Base-by-base conservation (phyloP, 2,329 filamentous ascomycete species). In the Aureobasidium melanogenum region DNA sequence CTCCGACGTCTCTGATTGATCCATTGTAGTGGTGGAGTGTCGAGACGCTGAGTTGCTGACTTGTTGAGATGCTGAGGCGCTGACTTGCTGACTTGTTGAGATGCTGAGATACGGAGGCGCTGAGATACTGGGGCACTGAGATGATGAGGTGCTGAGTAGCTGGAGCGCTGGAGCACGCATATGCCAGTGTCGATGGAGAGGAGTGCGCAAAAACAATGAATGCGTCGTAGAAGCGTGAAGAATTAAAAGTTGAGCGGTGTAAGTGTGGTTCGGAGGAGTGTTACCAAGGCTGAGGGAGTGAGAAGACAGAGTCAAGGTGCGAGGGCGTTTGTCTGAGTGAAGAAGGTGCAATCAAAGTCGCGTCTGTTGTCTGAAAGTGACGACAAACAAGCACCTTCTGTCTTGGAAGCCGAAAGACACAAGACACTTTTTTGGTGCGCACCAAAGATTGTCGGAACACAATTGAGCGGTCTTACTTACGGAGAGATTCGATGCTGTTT, bases 271-370 rank as follows among this genome's bases (percentile, higher is more conserved):
- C 4, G n/a, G 22, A 28, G 24, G 36, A 26, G 48, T 26, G 19
- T 30, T 19, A 38, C 15, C 9, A 28, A 10, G 10, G 22, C 30
- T 58, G 48, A 32, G n/a, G n/a, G 17, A 39, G 30, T 56, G 57
- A 32, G 12, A 24, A 44, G 26, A 28, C 3, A 22, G 43, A 19
- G 28, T 7, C 12, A 43, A 24, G 39, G 28, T 32, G 39, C 24
- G 39, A 56, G 43, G 22, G 38, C 24, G 36, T 19, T 34, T 39
- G 63, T 19, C 8, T 39, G n/a, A 62, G 48, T 51, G 51, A 41
- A 55, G 62, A 47, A 63, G 44, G 59, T 62, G 39, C 44, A 47
- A 22, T 51, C 48, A 38, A 51, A 38, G 48, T 19, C 48, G 19
- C 43, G 22, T 8, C 9, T 3, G 43, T 34, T 19, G 48, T 12